phyloP scores from a whole-genome alignment of 2,329 filamentous ascomycete species.

The Huntiella abstrusa region DNA sequence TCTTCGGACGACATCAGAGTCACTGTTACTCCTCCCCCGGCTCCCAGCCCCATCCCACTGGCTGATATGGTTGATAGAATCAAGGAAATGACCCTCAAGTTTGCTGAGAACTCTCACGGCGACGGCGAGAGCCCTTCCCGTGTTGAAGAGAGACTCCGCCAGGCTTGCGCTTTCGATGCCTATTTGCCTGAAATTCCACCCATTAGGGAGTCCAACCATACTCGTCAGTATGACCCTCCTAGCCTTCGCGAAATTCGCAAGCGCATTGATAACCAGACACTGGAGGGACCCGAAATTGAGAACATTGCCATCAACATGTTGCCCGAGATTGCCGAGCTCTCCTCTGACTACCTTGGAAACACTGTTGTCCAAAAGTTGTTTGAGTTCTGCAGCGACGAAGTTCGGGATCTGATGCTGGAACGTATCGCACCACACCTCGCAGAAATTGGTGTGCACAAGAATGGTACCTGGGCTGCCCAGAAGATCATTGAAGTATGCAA shows the following conservation, averaged over 20 bases:
- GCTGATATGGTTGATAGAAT: conserved; percentile 69
- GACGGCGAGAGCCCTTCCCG: conserved; percentile 54
- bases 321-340: conserved; percentile 82
- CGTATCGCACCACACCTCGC: conserved; percentile 83
- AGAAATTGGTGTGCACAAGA: conserved; percentile 97
- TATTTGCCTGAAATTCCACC: conserved; percentile 76
- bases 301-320: conserved; percentile 86
- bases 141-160: conserved; percentile 39
- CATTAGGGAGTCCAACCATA: conserved; percentile 72
- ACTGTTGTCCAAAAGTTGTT: conserved; percentile 99
- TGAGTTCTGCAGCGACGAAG: conserved; percentile 78
- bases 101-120: conserved; percentile 50
- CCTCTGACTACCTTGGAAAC: conserved; percentile 93
- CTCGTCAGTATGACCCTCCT: conserved; percentile 78
- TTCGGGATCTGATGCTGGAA: conserved; percentile 77
- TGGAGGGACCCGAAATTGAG: conserved; percentile 75
- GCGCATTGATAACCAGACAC: conserved; percentile 86
- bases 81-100: conserved; percentile 65
- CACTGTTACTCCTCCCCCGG: conserved; percentile 22
- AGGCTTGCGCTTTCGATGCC: conserved; percentile 52
- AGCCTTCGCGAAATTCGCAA: conserved; percentile 92
- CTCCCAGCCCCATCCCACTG: conserved; percentile 43
- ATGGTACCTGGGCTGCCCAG: conserved; percentile 96
- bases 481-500: conserved; percentile 98
- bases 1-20: conserved; percentile 3